Evolutionary conservation across 2,329 filamentous ascomycete species (phyloP), one percentile per base, ranked within the genome.

Genomic region (Diaporthe sp.): DNA sequence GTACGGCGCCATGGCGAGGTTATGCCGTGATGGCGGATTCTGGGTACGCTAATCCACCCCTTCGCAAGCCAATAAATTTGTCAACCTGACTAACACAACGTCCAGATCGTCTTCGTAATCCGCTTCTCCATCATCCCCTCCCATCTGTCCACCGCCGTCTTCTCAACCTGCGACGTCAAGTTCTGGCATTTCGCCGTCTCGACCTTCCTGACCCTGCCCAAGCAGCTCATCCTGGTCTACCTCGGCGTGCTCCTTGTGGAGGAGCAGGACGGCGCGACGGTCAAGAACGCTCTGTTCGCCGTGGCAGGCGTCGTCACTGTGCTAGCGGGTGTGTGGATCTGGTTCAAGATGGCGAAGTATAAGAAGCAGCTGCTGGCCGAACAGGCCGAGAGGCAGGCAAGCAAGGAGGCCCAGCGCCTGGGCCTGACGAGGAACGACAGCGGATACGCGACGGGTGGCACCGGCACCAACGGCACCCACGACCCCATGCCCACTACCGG

Each of bases 141-240:
- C 15, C 85, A 86, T 77, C 84, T 86, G 78, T 84, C 83, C 6
- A 86, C 85, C 2, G 85, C 85, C n/a, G 84, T 86, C 39, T 86
- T 86, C 76, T 83, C 85, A 13, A 85, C 84, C 39, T 85, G 84
- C 79, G 82, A 85, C 73, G 84, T 86, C 51, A 83, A 82, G 63
- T 86, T 86, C 79, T 85, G 84, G 83, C 78, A 82, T 72, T 86
- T 85, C 70, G 81, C 83, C 73, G 72, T 86, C 65, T 83, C 85
- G 4, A 86, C 84, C 22, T 82, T 85, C 77, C 73, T 86, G 53
- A 85, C 85, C 8, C 80, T 86, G 2, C 85, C 85, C 4, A 86
- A 86, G 77, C 84, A 86, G 76, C 82, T 86, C 74, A 82, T 86
- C 51, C 81, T 86, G 67, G 84, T 86, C 39, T 86, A 86, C 75